Base-by-base conservation (phyloP, 306 rosid species). In the Carpinus viminea region DNA sequence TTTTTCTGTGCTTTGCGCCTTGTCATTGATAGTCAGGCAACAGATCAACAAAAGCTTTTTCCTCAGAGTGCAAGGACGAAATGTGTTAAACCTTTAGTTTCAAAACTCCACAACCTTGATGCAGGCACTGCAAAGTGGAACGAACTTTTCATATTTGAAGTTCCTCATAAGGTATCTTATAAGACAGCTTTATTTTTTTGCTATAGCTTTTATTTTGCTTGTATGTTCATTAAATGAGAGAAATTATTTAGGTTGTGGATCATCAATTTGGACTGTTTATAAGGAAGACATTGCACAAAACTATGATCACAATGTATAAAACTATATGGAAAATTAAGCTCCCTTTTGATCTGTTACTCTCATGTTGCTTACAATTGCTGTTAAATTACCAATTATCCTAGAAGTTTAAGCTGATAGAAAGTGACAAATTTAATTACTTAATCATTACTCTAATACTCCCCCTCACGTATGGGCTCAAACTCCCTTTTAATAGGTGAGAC, bases 1-100 rank as follows among this genome's bases (percentile, higher is more conserved):
- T 91, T 91, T 93, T 95, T 95, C 87, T 95, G 99, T 90, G 99
- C 98, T 57, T 86, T 95, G 91, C 94, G 99, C 70, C 96, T 95
- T 60, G 84, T 91, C 51, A 83, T 95, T 72, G 97, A 93, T 51
- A 84, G 82, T 79, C 98, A 95, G 76, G 90, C 89, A n/a, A 81
- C 91, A 53, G 99, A 93, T 60, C 99, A 93, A 74, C 98, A 93
- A 84, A 93, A 88, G 84, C 96, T 95, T 79, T 95, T 95, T 87
- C 99, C 99, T 74, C 99, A 95, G 86, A 95, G 98, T 79, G 98
- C 98, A 64, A 93, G 99, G 88, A 95, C 99, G 41, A 93, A 91
- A 86, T 93, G 99, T 81, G 98, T 91, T 48, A 93, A 91, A 78
- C 98, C 99, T 76, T 59, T 79, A 34, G 76, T 90, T 82, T 86